Evolutionary conservation across 2,329 filamentous ascomycete genomes (phyloP).

Genomic region (Claviceps sp.): DNA sequence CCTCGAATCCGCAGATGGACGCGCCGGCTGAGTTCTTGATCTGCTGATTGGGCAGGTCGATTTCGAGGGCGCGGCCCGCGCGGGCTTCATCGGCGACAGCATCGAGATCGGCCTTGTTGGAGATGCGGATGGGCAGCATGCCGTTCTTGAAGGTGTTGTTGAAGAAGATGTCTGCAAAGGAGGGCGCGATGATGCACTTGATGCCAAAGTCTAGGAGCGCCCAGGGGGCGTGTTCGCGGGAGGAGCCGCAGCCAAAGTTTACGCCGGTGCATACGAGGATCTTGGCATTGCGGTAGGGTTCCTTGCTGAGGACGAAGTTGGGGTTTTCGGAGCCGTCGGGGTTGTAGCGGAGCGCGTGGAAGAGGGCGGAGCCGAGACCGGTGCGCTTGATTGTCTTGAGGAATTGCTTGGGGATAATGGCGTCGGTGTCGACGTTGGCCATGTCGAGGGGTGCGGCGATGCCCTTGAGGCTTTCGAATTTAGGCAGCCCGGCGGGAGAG

Average conservation of each 20-base stretch:
- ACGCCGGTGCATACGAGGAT: conserved; percentile 82
- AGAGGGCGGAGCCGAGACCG: conserved; percentile 76
- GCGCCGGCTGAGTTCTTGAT: conserved; percentile 66
- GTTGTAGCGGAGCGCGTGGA: conserved; percentile 72
- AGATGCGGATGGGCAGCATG: conserved; percentile 79
- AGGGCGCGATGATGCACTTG: conserved; percentile 81
- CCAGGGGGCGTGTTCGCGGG: conserved; percentile 93
- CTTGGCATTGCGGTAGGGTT: conserved; percentile 71
- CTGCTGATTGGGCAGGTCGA: conserved; percentile 75
- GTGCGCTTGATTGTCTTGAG: conserved; percentile 98
- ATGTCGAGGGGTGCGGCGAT: conserved; percentile 79
- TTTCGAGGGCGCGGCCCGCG: conserved; percentile 71
- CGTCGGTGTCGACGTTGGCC: conserved; percentile 94
- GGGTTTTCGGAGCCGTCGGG: conserved; percentile 61
- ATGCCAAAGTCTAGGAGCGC: conserved; percentile 94
- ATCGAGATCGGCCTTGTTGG: conserved; percentile 51
- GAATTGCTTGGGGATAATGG: conserved; percentile 98
- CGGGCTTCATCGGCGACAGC: conserved; percentile 64
- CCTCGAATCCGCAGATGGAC: conserved; percentile 66
- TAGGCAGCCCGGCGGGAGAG: conserved; percentile 54
- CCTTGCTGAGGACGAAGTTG: conserved; percentile 80
- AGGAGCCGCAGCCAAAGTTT: conserved; percentile 92
- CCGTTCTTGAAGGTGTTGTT: conserved; percentile 99
- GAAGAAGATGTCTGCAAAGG: conserved; percentile 72
- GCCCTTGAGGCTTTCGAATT: conserved; percentile 74